phyloP scores from a whole-genome alignment of 139 green algal genomes.

The Nannochloris sp. region DNA sequence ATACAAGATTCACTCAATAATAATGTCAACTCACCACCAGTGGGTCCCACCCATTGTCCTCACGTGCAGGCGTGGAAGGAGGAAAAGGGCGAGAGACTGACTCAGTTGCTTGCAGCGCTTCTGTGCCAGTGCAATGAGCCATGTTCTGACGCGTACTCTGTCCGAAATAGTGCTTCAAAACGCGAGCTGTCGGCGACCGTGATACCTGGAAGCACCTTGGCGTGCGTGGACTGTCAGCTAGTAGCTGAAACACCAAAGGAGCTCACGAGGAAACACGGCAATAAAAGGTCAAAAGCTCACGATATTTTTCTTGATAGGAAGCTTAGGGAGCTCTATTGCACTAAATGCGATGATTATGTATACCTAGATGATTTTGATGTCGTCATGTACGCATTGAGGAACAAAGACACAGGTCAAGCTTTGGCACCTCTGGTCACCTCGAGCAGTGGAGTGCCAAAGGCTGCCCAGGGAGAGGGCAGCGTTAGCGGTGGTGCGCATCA shows the following conservation, averaged over 20 bases:
- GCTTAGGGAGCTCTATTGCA: conserved; percentile 60
- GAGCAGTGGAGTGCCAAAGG: not conserved
- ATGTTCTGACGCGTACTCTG: no score
- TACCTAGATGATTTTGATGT: conserved; percentile 54
- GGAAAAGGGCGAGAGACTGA: no score
- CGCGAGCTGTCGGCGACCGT: no score
- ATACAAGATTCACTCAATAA: no score
- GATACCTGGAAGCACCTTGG: no score
- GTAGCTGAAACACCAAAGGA: not conserved
- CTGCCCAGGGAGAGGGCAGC: not conserved
- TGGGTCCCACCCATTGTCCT: no score
- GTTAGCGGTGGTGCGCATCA: not conserved
- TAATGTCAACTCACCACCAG: no score
- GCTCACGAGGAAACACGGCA: not conserved
- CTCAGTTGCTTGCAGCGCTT: no score
- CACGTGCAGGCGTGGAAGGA: no score
- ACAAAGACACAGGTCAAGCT: no score
- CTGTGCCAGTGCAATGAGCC: no score
- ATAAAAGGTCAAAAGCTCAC: not conserved
- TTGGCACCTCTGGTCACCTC: conserved; percentile 11
- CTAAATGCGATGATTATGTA: conserved; percentile 56
- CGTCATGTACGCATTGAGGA: not conserved
- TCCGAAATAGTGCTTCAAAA: no score
- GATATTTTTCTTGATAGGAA: not conserved
- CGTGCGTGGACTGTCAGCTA: not conserved